Conservation (phyloP, 1,284 basidiomycete genomes). For the Cystobasidium sp. region DNA sequence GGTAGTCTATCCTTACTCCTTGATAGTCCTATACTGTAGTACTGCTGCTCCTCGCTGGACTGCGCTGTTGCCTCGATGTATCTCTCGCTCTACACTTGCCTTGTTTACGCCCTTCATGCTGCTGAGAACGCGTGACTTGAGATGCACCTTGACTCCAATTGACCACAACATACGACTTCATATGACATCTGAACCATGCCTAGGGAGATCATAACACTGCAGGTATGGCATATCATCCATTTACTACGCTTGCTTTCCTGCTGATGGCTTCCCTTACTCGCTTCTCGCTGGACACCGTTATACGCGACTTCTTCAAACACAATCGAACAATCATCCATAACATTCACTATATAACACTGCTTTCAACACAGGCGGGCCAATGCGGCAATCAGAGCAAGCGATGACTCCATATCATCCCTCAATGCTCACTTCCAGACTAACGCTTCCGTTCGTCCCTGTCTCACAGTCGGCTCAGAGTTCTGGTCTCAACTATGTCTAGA, state of each 20-base stretch:
- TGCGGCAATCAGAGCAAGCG: constrained; percentile 42
- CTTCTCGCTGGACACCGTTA: background rate
- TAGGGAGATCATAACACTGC: constrained; percentile 40
- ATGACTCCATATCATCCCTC: too few species aligned
- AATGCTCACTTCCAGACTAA: background rate
- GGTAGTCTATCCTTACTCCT: too few species aligned
- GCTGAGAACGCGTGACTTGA: too few species aligned
- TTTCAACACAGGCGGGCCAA: constrained; percentile 34
- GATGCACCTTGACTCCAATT: background rate
- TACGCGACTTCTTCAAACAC: constrained; percentile 12
- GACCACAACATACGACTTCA: background rate
- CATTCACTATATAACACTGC: background rate
- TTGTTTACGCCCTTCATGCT: too few species aligned
- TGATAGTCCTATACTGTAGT: too few species aligned
- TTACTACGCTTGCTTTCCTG: background rate
- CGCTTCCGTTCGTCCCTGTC: background rate
- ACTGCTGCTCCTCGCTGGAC: too few species aligned
- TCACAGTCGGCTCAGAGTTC: constrained; percentile 81
- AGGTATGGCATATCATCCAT: constrained; percentile 5
- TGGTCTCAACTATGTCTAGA: constrained; percentile 96
- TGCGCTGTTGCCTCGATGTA: too few species aligned
- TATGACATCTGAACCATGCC: constrained; percentile 24
- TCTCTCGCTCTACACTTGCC: too few species aligned
- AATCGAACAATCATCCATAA: background rate
- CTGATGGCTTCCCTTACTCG: background rate